Evolutionary conservation across 345 rosid genomes (phyloP), one percentile per base, ranked within the genome.

Genomic region (Hypericum perforatum): DNA sequence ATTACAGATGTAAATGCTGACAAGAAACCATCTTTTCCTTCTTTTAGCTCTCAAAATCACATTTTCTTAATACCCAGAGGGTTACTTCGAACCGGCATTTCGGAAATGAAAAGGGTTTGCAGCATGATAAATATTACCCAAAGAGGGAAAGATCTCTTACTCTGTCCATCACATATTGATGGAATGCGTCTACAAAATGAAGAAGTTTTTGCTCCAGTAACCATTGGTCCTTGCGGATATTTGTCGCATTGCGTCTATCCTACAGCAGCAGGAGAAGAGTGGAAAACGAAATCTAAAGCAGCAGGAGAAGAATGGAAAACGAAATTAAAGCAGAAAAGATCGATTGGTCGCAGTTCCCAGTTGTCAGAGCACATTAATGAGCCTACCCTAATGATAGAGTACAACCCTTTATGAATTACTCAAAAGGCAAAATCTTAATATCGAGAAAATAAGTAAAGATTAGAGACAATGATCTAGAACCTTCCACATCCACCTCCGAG

Each of bases 401-500:
- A 14, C 49, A 22, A 42, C 22, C 39, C 41, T 37, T 22, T 43
- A 41, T 3, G n/a, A n/a, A n/a, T n/a, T n/a, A n/a, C n/a, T n/a
- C n/a, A n/a, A 2, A 40, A 13, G 38, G 45, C 32, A 53, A 10
- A 36, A 45, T 12, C 37, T 41, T 43, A 12, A 16, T 22, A 16
- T 37, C 37, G 12, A 16, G 36, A 32, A n/a, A 61, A 41, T 57
- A 46, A 49, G 6, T 46, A 11, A 53, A 38, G 1, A 15, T 47
- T 37, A 11, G 15, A 7, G 12, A 39, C 7, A 41, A 56, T 37
- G 43, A 47, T 22, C 41, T 39, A 58, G 43, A 60, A 92, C 98
- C 98, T 92, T 92, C 97, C 98, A 88, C 95, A 92, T 88, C 98
- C 95, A 92, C 67, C 82, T 80, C 61, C 97, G 82, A 61, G 95